Conservation (phyloP, 192 early-diverging fungal species). For the Diversispora epigaea region DNA sequence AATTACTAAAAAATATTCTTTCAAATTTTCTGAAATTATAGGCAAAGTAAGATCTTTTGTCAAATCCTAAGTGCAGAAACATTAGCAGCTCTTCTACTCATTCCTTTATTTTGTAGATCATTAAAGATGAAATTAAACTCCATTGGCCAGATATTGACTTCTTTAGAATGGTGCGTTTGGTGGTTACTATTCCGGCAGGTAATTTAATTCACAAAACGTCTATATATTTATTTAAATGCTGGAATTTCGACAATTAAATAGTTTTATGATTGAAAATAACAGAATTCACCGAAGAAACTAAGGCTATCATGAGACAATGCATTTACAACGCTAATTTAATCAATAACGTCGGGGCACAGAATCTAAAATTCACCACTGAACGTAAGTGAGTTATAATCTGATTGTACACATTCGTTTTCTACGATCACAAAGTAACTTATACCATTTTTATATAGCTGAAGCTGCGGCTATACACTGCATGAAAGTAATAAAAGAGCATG, state of each 20-base stretch:
- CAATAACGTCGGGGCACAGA: not conserved
- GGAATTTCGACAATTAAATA: not conserved
- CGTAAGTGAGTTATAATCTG: slow-evolving; percentile 21
- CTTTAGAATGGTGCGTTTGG: not conserved
- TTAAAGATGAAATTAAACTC: not conserved
- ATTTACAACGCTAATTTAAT: not conserved
- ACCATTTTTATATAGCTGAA: not conserved
- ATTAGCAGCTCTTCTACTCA: not conserved
- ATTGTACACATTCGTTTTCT: not conserved
- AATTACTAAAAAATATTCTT: not conserved
- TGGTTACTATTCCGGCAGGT: slow-evolving; percentile 1
- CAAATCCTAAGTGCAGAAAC: not conserved
- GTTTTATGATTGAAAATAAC: not conserved
- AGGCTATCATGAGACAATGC: slow-evolving; percentile 15
- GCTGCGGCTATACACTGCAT: slow-evolving; percentile 20
- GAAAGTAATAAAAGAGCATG: not conserved
- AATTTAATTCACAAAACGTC: not conserved
- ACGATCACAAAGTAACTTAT: not conserved
- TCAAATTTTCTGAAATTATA: not conserved
- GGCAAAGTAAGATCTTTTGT: not conserved
- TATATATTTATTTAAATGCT: not conserved
- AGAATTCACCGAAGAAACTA: not conserved
- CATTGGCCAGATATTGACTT: not conserved
- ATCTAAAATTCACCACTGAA: slow-evolving; percentile 17
- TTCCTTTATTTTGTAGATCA: not conserved